Conservation (phyloP, 345 rosid genomes). For the Corchorus olitorius region DNA sequence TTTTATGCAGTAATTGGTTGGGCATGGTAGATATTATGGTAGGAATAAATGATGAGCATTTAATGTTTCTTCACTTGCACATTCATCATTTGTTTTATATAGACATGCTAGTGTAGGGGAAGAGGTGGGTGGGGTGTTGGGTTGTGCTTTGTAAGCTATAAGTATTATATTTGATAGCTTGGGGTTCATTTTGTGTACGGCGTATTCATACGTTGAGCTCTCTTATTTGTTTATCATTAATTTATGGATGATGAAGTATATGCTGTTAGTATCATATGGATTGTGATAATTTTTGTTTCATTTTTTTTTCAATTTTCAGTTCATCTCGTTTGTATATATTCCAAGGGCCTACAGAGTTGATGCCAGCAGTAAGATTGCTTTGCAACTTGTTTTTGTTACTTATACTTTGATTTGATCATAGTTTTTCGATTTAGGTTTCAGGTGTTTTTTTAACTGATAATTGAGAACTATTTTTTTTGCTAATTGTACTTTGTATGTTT, state of each 20-base stretch:
- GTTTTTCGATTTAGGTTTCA: constrained; percentile 3
- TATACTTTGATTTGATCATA: constrained; percentile 1
- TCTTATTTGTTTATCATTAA: not conserved
- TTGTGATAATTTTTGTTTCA: constrained; percentile 11
- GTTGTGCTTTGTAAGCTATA: not conserved
- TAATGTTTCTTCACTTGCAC: not conserved
- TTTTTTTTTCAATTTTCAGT: constrained; percentile 36
- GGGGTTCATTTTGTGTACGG: not conserved
- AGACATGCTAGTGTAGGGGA: not conserved
- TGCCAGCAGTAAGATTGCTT: constrained; percentile 70
- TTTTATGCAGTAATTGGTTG: not conserved
- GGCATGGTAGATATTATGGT: not conserved
- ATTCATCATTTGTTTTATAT: not conserved
- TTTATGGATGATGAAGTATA: not conserved
- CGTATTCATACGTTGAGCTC: not conserved
- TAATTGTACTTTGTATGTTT: not conserved
- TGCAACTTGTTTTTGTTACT: not conserved
- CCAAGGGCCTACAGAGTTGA: constrained; percentile 88
- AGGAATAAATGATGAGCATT: not conserved
- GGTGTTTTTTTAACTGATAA: not conserved
- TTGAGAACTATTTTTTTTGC: not conserved
- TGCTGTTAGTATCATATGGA: not conserved
- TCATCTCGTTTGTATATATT: constrained; percentile 84
- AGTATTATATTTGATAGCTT: not conserved
- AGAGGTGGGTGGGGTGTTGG: not conserved